Evolutionary conservation across 768 basidiomycete genomes (phyloP).

Genomic region (Dendrothele bispora): DNA sequence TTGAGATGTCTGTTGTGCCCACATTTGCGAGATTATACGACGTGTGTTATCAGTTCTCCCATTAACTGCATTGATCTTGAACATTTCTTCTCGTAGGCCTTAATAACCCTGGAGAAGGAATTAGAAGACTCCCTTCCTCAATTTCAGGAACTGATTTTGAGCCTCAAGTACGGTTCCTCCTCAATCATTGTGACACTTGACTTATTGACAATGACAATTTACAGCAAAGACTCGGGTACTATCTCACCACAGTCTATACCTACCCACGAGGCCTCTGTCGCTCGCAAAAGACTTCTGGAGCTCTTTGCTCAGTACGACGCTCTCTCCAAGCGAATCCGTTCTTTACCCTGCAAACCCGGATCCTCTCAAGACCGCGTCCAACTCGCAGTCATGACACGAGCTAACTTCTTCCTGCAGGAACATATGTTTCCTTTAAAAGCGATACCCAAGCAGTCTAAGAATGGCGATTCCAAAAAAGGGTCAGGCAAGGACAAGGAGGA

Average conservation of each 20-base stretch:
- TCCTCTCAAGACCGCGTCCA: conserved; percentile 86
- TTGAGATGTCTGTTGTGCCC: conserved; percentile 59
- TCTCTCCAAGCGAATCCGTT: conserved; percentile 80
- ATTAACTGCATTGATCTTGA: background rate
- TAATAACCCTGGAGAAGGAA: conserved; percentile 78
- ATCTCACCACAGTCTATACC: conserved; percentile 42
- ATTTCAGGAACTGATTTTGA: conserved; percentile 83
- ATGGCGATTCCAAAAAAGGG: no score
- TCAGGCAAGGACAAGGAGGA: no score
- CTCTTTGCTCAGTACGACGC: conserved; percentile 89
- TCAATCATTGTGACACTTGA: no score
- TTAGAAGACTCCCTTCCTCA: conserved; percentile 87
- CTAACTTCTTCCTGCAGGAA: conserved; percentile 81
- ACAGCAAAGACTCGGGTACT: no score
- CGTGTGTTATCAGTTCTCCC: conserved; percentile 33
- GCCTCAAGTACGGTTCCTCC: no score
- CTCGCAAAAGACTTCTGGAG: conserved; percentile 81
- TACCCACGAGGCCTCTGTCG: conserved; percentile 66
- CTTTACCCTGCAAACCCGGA: conserved; percentile 63
- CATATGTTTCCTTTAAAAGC: conserved; percentile 87
- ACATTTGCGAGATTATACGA: conserved; percentile 71
- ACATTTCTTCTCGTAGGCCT: conserved; percentile 45
- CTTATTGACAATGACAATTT: no score
- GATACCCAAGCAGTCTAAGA: conserved; percentile 38
- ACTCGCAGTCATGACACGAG: conserved; percentile 72